Percentiles rank a stretch among this genome's conserved stretches.
These are phyloP conservation scores for Penstemon eatonii DNA, from an alignment of 257 asterid species.

Conservation along the genomic window DNA sequence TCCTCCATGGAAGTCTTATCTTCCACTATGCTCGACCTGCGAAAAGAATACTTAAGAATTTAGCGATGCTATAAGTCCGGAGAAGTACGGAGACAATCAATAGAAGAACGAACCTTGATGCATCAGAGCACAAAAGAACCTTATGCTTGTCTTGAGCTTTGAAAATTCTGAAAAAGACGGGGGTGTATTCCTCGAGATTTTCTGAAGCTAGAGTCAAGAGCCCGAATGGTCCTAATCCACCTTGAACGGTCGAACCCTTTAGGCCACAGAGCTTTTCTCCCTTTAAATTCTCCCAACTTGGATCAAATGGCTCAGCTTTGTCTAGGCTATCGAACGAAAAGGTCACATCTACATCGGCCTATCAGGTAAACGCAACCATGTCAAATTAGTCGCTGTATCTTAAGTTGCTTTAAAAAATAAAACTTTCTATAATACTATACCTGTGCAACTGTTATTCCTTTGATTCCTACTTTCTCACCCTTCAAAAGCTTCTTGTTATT, in stretches of 20 bases:
- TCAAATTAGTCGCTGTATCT: background rate
- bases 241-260: constrained; percentile 41
- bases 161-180: constrained; percentile 58
- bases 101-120: constrained; percentile 35
- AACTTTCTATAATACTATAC: constrained; percentile 22
- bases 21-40: constrained; percentile 41
- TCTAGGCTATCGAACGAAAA: constrained; percentile 55
- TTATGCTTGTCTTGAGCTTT: constrained; percentile 43
- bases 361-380: background rate
- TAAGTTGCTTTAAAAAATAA: background rate
- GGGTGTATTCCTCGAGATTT: constrained; percentile 52
- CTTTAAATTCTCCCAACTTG: constrained; percentile 50
- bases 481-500: constrained; percentile 33
- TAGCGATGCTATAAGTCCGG: background rate
- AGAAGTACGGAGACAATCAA: background rate
- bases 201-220: constrained; percentile 49
- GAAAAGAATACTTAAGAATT: background rate
- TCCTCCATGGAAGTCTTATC: constrained; percentile 24
- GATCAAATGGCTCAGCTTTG: constrained; percentile 52
- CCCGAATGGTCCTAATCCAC: constrained; percentile 69
- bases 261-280: constrained; percentile 48
- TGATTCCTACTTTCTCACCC: constrained; percentile 48
- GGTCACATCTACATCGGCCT: constrained; percentile 65
- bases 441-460: constrained; percentile 67
- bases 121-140: constrained; percentile 66